A percentile compares a stretch with the other conserved stretches of the same genome.
Conservation (phyloP, 2,329 filamentous ascomycete species). For the Alternaria sp. region DNA sequence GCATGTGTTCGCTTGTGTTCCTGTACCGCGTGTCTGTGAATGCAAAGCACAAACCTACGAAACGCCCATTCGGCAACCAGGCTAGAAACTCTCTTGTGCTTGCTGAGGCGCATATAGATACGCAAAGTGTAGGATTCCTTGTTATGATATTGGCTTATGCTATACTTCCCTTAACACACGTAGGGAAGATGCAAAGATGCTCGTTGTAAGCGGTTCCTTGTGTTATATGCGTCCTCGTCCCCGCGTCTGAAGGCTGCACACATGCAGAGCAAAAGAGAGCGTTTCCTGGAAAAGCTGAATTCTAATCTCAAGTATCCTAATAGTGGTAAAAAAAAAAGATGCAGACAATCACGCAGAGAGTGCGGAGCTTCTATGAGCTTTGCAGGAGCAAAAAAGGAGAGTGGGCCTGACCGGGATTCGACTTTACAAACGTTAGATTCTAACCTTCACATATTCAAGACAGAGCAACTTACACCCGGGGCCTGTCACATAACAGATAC, state of each 20-base stretch:
- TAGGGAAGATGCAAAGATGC: neutral
- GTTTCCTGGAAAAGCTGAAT: neutral
- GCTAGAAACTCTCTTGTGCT: no score
- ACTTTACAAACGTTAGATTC: slow-evolving; percentile 7
- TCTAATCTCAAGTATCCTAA: neutral
- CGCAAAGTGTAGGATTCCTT: neutral
- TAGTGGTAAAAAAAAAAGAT: neutral
- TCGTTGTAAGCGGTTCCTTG: neutral
- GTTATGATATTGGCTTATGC: neutral
- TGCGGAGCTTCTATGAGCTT: neutral
- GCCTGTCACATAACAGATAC: slow-evolving; percentile 43
- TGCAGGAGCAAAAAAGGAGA: slow-evolving; percentile 6
- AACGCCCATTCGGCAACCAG: no score
- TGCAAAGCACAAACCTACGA: neutral
- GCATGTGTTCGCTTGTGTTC: neutral
- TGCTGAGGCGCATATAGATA: neutral
- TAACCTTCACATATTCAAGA: neutral
- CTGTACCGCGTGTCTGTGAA: neutral
- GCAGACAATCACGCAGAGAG: neutral
- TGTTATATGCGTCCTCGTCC: neutral
- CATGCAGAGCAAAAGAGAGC: neutral
- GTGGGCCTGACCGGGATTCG: slow-evolving; percentile 43
- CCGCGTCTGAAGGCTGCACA: neutral
- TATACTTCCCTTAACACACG: rapidly evolving
- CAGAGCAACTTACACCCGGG: slow-evolving; percentile 34